Percentiles rank a stretch among this genome's conserved stretches.
Evolutionary conservation across 805 yeast genomes (phyloP).

Genomic region (Suhomyces sp.): DNA sequence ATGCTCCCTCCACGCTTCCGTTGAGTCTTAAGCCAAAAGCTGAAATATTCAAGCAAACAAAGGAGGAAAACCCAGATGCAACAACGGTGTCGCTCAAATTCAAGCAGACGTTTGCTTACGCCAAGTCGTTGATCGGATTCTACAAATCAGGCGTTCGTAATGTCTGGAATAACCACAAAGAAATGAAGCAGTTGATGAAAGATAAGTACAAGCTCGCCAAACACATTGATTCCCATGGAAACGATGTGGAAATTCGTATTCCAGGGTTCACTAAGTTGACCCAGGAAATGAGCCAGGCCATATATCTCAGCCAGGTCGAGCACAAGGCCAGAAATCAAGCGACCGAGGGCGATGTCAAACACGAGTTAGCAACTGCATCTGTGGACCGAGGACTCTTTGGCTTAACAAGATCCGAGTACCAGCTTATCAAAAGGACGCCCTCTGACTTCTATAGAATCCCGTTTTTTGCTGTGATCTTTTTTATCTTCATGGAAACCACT

Average conservation of each 20-base stretch:
- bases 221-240: conserved; percentile 20
- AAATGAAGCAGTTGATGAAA: conserved; percentile 14
- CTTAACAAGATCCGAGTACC: conserved; percentile 49
- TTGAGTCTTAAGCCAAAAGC: conserved; percentile 22
- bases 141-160: conserved; percentile 57
- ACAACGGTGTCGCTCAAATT: conserved; percentile 16
- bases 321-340: conserved; percentile 18
- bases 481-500: conserved; percentile 52
- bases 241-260: conserved; percentile 23
- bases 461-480: conserved; percentile 43
- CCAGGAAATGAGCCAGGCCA: conserved; percentile 30
- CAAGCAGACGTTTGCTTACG: conserved; percentile 44
- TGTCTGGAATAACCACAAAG: conserved; percentile 46
- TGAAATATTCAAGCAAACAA: conserved; percentile 25
- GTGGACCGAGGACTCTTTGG: conserved; percentile 24
- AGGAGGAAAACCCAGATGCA: conserved; percentile 14
- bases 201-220: conserved; percentile 18
- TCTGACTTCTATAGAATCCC: conserved; percentile 53
- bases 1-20: conserved; percentile 33
- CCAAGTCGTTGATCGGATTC: conserved; percentile 45
- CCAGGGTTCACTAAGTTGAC: conserved; percentile 36
- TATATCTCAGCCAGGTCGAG: conserved; percentile 39
- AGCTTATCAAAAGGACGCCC: conserved; percentile 48
- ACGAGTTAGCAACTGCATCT: conserved; percentile 10
- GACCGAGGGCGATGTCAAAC: conserved; percentile 16